Evolutionary conservation across 345 rosid species (phyloP).

Genomic region (Salix brachista): DNA sequence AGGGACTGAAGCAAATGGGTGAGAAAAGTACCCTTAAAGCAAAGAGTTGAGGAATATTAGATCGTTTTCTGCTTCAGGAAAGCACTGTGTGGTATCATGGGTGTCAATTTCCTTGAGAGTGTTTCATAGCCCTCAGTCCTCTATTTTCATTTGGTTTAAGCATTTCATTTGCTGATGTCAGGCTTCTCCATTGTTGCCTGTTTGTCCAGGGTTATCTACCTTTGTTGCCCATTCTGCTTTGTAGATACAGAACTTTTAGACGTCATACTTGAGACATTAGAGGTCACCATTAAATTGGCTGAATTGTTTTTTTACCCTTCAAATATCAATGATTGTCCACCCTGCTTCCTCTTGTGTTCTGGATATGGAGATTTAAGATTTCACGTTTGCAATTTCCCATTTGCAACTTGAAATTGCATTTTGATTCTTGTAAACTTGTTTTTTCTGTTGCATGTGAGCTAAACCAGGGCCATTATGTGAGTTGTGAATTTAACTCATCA

Average conservation of each 20-base stretch:
- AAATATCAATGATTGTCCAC: not conserved
- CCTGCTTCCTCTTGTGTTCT: conserved; percentile 2
- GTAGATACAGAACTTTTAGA: conserved; percentile 22
- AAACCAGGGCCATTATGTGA: not conserved
- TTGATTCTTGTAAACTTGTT: not conserved
- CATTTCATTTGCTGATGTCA: conserved; percentile 5
- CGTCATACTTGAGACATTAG: conserved; percentile 2
- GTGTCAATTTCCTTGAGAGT: conserved; percentile 8
- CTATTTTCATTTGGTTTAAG: not conserved
- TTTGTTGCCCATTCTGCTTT: conserved; percentile 7
- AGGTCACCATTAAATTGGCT: conserved; percentile 5
- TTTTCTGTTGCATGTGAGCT: not conserved
- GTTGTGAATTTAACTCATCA: not conserved
- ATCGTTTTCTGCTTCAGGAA: conserved; percentile 6
- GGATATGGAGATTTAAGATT: not conserved
- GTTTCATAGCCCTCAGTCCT: not conserved
- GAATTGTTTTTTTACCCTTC: not conserved
- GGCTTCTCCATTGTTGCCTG: conserved; percentile 9
- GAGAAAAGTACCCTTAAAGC: conserved; percentile 10
- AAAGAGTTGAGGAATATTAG: not conserved
- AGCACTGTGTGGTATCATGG: conserved; percentile 8
- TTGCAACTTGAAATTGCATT: conserved; percentile 1
- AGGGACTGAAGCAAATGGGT: conserved; percentile 15
- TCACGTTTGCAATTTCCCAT: not conserved
- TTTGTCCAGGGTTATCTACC: not conserved